These are phyloP conservation scores for Penicillium sp. DNA, from an alignment of 2,329 filamentous ascomycete species.

Conservation along the genomic window DNA sequence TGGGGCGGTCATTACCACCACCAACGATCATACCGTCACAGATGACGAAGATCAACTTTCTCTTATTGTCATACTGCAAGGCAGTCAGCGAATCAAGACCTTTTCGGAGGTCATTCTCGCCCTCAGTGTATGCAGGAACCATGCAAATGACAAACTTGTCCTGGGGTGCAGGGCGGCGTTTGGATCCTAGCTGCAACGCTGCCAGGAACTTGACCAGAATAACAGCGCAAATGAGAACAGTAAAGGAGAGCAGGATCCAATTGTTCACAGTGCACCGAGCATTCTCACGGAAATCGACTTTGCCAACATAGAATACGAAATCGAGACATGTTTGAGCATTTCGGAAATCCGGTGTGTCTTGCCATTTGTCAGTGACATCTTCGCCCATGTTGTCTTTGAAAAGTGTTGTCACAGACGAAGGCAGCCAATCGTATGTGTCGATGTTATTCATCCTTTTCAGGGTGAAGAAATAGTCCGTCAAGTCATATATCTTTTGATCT, in stretches of 20 bases:
- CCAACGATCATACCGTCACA: slow-evolving; percentile 99
- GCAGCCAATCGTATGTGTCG: slow-evolving; percentile 66
- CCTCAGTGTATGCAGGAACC: slow-evolving; percentile 96
- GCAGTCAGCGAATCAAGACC: slow-evolving; percentile 92
- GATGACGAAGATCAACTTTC: slow-evolving; percentile 85
- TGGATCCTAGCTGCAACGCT: slow-evolving; percentile 88
- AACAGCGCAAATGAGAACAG: slow-evolving; percentile 75
- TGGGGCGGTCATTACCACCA: slow-evolving; percentile 93
- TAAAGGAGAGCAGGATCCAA: slow-evolving; percentile 82
- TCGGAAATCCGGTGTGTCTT: slow-evolving; percentile 49
- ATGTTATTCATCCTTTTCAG: slow-evolving; percentile 55
- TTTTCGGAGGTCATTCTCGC: slow-evolving; percentile 89
- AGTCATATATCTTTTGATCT: slow-evolving; percentile 72
- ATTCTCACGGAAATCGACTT: slow-evolving; percentile 75
- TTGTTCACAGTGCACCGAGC: slow-evolving; percentile 81
- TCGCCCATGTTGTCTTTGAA: slow-evolving; percentile 72
- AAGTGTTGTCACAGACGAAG: slow-evolving; percentile 61
- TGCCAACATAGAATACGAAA: slow-evolving; percentile 77
- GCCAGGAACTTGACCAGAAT: slow-evolving; percentile 87
- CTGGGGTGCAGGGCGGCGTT: slow-evolving; percentile 80
- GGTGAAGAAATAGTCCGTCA: slow-evolving; percentile 89
- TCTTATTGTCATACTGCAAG: slow-evolving; percentile 95
- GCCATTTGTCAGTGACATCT: slow-evolving; percentile 68
- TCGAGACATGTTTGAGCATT: slow-evolving; percentile 78
- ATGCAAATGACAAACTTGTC: slow-evolving; percentile 99